phyloP scores from a whole-genome alignment of 202 grass and related monocot genomes.

The Miscanthus sacchariflorus region DNA sequence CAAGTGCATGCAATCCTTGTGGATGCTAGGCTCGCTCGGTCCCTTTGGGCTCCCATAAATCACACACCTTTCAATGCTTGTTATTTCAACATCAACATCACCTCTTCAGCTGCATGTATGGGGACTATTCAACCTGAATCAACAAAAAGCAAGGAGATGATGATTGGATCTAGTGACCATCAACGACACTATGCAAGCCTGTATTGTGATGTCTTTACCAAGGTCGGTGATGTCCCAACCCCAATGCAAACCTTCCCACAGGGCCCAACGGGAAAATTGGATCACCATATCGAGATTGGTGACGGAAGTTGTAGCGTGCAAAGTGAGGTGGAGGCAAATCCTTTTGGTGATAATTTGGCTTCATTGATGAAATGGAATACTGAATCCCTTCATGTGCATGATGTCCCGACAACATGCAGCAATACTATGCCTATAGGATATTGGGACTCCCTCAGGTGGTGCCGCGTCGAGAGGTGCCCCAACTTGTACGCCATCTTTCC shows the following conservation, averaged over 20 bases:
- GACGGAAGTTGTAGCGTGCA: too few species aligned
- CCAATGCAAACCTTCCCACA: not conserved
- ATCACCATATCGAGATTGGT: not conserved
- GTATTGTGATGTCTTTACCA: not conserved
- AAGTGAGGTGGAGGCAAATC: too few species aligned
- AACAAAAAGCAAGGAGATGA: not conserved
- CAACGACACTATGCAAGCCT: not conserved
- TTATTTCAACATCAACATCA: not conserved
- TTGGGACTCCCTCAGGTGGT: too few species aligned
- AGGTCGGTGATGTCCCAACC: not conserved
- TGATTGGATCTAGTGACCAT: not conserved
- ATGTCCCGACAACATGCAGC: too few species aligned
- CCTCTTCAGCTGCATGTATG: not conserved
- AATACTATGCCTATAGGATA: not conserved
- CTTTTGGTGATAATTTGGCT: too few species aligned
- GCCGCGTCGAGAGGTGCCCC: not conserved
- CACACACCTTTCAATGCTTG: rapidly evolving
- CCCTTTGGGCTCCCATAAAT: too few species aligned
- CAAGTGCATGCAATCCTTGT: too few species aligned
- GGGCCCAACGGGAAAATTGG: not conserved
- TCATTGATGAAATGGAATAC: too few species aligned
- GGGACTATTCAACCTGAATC: not conserved
- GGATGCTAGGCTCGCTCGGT: too few species aligned
- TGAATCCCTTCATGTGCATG: too few species aligned
- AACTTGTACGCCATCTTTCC: too few species aligned